A percentile compares a stretch with the other conserved stretches of the same genome.
phyloP scores from a whole-genome alignment of 1,139 yeast species.

The Geotrichum restrictum region DNA sequence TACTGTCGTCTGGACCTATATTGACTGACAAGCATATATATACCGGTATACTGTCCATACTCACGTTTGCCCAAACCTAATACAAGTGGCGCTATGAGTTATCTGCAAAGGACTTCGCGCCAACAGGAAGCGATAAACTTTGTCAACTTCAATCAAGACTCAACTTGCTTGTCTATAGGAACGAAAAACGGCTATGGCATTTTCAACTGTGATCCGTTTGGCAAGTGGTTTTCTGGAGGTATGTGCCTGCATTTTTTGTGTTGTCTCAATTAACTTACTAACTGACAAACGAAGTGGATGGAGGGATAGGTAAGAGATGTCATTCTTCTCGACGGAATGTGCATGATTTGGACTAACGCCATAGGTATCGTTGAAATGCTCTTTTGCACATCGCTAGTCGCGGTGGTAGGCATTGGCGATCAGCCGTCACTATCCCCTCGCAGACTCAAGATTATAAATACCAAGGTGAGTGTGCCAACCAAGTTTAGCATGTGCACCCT shows the following conservation, averaged over 20 bases:
- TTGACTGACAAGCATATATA: too few relatives aligned
- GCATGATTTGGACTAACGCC: slow-evolving; percentile 3
- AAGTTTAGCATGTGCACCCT: background rate
- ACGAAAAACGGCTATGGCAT: slow-evolving; percentile 73
- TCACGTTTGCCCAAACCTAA: background rate
- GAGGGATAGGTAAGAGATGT: slow-evolving; percentile 5
- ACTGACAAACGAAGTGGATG: slow-evolving; percentile 2
- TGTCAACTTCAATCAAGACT: slow-evolving; percentile 86
- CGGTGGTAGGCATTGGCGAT: slow-evolving; percentile 84
- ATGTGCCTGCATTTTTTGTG: slow-evolving; percentile 24
- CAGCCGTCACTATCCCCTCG: slow-evolving; percentile 76
- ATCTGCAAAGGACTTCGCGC: slow-evolving; percentile 6
- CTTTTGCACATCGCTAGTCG: slow-evolving; percentile 81
- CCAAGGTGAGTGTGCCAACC: slow-evolving; percentile 47
- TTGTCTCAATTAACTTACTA: background rate
- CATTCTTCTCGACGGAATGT: background rate
- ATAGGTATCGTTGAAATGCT: slow-evolving; percentile 77
- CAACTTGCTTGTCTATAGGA: slow-evolving; percentile 81
- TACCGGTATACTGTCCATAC: too few relatives aligned
- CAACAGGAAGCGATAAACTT: slow-evolving; percentile 42
- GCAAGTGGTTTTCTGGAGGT: slow-evolving; percentile 62
- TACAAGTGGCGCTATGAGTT: slow-evolving; percentile 11
- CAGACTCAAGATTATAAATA: slow-evolving; percentile 73
- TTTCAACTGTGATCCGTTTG: slow-evolving; percentile 87
- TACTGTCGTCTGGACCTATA: too few relatives aligned